Conservation (phyloP, 192 early-diverging fungal species). For the Helicostylum pulchrum region DNA sequence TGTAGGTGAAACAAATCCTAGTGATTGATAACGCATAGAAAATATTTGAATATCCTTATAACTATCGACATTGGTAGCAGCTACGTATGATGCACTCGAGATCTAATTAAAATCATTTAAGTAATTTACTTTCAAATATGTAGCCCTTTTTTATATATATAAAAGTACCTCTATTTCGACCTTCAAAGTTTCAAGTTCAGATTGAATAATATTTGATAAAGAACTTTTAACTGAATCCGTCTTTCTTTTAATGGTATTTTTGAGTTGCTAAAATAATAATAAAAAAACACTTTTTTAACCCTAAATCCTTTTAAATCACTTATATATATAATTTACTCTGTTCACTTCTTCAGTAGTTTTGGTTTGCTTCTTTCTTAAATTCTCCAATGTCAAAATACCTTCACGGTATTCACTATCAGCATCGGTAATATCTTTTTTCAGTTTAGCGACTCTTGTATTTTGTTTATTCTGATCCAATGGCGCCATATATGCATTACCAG, state of each 20-base stretch:
- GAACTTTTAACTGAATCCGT: slow-evolving; percentile 1
- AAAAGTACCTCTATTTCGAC: slow-evolving; percentile 3
- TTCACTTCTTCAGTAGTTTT: slow-evolving; percentile 4
- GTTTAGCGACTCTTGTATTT: slow-evolving; percentile 34
- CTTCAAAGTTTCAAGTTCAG: slow-evolving; percentile 4
- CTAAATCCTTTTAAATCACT: neutral
- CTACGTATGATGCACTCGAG: neutral
- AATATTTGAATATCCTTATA: slow-evolving; percentile 26
- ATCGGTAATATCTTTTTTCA: slow-evolving; percentile 40
- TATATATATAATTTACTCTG: neutral
- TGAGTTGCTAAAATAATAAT: neutral
- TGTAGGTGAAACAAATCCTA: slow-evolving; percentile 6
- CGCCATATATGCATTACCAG: slow-evolving; percentile 11
- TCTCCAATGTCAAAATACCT: slow-evolving; percentile 27
- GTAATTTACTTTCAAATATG: too few relatives aligned
- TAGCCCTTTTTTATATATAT: too few relatives aligned
- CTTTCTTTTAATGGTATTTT: slow-evolving; percentile 11
- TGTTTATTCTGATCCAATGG: slow-evolving; percentile 29
- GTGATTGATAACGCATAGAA: slow-evolving; percentile 18
- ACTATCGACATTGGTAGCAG: slow-evolving; percentile 10
- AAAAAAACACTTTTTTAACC: neutral
- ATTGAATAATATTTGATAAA: neutral
- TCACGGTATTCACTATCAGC: slow-evolving; percentile 31
- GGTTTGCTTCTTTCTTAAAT: slow-evolving; percentile 22
- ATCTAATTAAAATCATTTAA: slow-evolving; percentile 4